Base-by-base conservation (phyloP, 331 rosid genomes). In the Acacia concinna region DNA sequence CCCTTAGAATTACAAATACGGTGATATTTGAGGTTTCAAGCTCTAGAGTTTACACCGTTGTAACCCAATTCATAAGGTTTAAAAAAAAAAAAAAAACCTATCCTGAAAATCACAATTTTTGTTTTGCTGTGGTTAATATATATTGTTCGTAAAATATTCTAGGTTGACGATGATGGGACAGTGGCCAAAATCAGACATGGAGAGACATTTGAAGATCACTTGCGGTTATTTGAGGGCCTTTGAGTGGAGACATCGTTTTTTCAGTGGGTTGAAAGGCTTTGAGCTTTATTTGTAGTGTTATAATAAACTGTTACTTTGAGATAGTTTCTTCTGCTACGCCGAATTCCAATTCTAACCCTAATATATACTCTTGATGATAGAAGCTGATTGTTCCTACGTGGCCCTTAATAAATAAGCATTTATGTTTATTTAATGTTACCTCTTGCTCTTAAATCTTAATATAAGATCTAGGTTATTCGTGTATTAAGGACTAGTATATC, bases 121-220 rank as follows among this genome's bases (percentile, higher is more conserved):
- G 40, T 49, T 17, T 47, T 40, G 6, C 21, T 13, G 41, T 28
- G 20, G 76, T 60, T 40, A 28, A 17, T 28, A 30, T 77, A 6
- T 77, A 6, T 20, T 31, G 28, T 46, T n/a, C 74, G 81, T 38
- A 44, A 74, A 72, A 73, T 66, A 31, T 76, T 82, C 12, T 79
- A 96, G 99, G 96, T 96, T 23, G 91, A 89, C 63, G 91, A 91
- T 2, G 91, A 91, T 82, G 99, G 93, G 65, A 89, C 94, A 0
- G 89, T 96, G 83, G 71, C 92, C 88, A 93, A 96, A 91, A 96
- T 96, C 84, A 86, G 98, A 71, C 98, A 90, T 30, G 99, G 88
- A 8, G 99, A 93, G 79, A 89, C 90, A 35, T 93, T 91, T 1
- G 93, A 93, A 68, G 99, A 93, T 60, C 99, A 95, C 78, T 41